A percentile compares a stretch with the other conserved stretches of the same genome.
phyloP scores from a whole-genome alignment of 2,329 filamentous ascomycete genomes.

The Sporothrix schenckii region DNA sequence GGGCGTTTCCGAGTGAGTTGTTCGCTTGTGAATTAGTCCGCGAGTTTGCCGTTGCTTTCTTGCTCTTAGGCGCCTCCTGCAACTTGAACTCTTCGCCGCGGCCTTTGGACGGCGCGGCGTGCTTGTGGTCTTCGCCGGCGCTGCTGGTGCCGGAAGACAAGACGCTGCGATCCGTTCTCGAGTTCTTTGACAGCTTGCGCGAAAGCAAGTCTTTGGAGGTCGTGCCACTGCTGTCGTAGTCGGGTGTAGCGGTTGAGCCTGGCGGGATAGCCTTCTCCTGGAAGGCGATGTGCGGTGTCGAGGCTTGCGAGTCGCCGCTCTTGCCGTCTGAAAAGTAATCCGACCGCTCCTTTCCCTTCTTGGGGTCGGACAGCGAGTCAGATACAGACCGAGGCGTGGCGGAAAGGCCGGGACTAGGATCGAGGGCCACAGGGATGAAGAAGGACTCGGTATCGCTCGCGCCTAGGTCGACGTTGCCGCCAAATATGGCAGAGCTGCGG shows the following conservation, averaged over 20 bases:
- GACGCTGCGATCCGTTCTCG: slow-evolving; percentile 44
- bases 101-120: slow-evolving; percentile 43
- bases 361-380: slow-evolving; percentile 51
- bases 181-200: slow-evolving; percentile 55
- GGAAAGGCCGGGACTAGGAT: slow-evolving; percentile 65
- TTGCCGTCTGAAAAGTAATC: slow-evolving; percentile 60
- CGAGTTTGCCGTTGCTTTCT: slow-evolving; percentile 48
- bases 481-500: slow-evolving; percentile 69
- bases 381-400: slow-evolving; percentile 58
- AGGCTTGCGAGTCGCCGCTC: slow-evolving; percentile 55
- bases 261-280: slow-evolving; percentile 75
- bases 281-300: slow-evolving; percentile 88
- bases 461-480: slow-evolving; percentile 44
- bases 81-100: slow-evolving; percentile 70
- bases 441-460: slow-evolving; percentile 66
- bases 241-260: slow-evolving; percentile 45
- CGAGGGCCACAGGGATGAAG: slow-evolving; percentile 74
- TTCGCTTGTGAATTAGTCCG: slow-evolving; percentile 52
- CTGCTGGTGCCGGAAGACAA: slow-evolving; percentile 42
- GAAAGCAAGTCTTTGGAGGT: slow-evolving; percentile 54
- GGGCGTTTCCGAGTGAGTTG: slow-evolving; percentile 37
- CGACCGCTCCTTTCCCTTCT: slow-evolving; percentile 48
- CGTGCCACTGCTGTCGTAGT: slow-evolving; percentile 55
- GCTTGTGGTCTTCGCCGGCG: slow-evolving; percentile 47
- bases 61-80: slow-evolving; percentile 76